phyloP scores from a whole-genome alignment of 495 filamentous ascomycete genomes.

The Immersiella caudata region DNA sequence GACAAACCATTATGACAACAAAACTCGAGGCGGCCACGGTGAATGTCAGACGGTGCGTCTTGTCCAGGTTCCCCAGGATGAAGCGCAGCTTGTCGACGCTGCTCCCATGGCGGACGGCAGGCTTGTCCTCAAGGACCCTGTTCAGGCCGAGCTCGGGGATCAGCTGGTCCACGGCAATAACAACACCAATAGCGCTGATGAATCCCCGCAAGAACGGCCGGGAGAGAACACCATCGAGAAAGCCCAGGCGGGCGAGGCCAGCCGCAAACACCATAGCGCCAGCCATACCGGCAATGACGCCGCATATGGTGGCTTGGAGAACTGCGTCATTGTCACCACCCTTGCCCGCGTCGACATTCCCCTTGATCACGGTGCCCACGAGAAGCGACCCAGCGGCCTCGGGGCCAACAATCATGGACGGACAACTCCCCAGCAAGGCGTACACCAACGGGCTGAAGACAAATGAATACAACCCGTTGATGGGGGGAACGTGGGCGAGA shows the following conservation, averaged over 20 bases:
- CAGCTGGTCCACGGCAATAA: slow-evolving; percentile 93
- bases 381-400: slow-evolving; percentile 93
- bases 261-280: slow-evolving; percentile 85
- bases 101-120: slow-evolving; percentile 74
- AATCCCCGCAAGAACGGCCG: slow-evolving; percentile 92
- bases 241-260: slow-evolving; percentile 83
- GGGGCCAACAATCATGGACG: slow-evolving; percentile 91
- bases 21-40: slow-evolving; percentile 79
- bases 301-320: slow-evolving; percentile 79
- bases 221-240: slow-evolving; percentile 91
- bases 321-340: slow-evolving; percentile 70
- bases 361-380: slow-evolving; percentile 81
- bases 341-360: slow-evolving; percentile 69
- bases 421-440: slow-evolving; percentile 85
- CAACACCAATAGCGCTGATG: slow-evolving; percentile 93
- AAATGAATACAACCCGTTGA: slow-evolving; percentile 95
- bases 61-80: slow-evolving; percentile 63
- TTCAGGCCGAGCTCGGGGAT: slow-evolving; percentile 85
- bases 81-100: slow-evolving; percentile 84
- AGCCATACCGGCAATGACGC: slow-evolving; percentile 84
- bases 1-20: slow-evolving; percentile 81
- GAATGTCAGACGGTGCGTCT: slow-evolving; percentile 73
- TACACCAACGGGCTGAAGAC: slow-evolving; percentile 89
- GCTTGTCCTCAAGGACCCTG: slow-evolving; percentile 56
- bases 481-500: slow-evolving; percentile 87